These are phyloP conservation scores for Xylariomycetidae sp. DNA, from an alignment of 2,329 filamentous ascomycete species.

Conservation along the genomic window DNA sequence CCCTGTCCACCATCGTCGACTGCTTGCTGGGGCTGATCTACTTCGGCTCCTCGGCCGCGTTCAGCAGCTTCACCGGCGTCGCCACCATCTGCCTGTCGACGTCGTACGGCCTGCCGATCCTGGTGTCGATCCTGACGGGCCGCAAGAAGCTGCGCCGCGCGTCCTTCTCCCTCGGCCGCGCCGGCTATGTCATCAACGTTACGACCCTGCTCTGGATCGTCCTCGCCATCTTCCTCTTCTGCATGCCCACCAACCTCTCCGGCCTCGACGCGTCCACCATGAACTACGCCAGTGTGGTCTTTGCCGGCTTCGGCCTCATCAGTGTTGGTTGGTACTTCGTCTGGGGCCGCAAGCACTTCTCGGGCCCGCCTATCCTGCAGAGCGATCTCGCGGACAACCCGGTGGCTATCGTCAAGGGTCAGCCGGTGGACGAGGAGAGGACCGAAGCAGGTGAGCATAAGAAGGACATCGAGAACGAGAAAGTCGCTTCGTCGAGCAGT, in stretches of 20 bases:
- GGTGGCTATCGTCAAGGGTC: conserved; percentile 17
- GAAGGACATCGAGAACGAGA: background rate
- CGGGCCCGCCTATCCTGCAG: conserved; percentile 42
- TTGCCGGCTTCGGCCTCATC: conserved; percentile 55
- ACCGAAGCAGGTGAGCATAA: background rate
- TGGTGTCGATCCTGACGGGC: conserved; percentile 62
- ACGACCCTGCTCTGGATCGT: conserved; percentile 65
- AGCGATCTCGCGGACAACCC: conserved; percentile 14
- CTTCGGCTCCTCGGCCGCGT: conserved; percentile 70
- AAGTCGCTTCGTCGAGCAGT: background rate
- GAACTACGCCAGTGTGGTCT: conserved; percentile 64
- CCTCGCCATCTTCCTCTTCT: conserved; percentile 66
- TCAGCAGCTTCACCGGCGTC: conserved; percentile 74
- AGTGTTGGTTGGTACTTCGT: conserved; percentile 58
- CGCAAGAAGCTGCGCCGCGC: conserved; percentile 61
- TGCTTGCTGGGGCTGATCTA: conserved; percentile 71
- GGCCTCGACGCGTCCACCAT: conserved; percentile 47
- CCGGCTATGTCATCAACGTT: conserved; percentile 63
- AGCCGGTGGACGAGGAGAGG: conserved; percentile 13
- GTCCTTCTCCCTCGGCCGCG: conserved; percentile 60
- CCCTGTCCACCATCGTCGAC: conserved; percentile 62
- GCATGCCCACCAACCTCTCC: conserved; percentile 61
- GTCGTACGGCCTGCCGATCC: conserved; percentile 69
- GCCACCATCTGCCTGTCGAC: conserved; percentile 73
- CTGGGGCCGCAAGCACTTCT: conserved; percentile 58